These are phyloP conservation scores for Paramecium biaurelia DNA, from an alignment of 73 alveolate species.

Conservation along the genomic window DNA sequence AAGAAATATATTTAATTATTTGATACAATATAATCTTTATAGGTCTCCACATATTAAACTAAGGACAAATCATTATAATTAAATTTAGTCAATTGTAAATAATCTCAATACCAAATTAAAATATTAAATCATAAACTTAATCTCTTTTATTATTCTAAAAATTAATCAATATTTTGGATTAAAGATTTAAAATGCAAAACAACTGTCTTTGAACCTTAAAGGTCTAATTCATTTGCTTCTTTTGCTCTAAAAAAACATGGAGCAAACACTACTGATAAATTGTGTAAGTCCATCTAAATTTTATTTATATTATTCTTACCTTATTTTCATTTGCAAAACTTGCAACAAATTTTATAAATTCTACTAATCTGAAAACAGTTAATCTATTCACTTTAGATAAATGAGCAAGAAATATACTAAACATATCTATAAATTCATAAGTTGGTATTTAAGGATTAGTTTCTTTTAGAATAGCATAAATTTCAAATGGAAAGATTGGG, in stretches of 20 bases:
- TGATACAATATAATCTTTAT: no score
- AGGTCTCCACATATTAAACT: no score
- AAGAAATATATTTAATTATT: no score
- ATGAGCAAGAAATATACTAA: neutral
- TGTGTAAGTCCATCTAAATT: constrained; percentile 21
- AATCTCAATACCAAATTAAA: neutral
- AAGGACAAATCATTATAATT: no score
- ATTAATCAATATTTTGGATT: neutral
- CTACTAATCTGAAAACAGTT: neutral
- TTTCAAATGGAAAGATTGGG: constrained; percentile 27
- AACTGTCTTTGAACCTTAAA: neutral
- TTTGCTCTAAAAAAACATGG: constrained; percentile 14
- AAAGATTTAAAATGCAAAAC: neutral
- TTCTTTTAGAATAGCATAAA: neutral
- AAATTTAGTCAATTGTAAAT: neutral
- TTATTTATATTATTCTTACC: neutral
- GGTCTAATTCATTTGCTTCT: neutral
- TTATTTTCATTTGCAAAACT: neutral
- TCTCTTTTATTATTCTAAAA: neutral
- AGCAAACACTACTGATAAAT: constrained; percentile 5
- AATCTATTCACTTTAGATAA: neutral
- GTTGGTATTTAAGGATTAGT: neutral
- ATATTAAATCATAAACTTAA: neutral
- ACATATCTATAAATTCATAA: neutral
- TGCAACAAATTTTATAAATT: neutral